These are phyloP conservation scores for Mortierella polycephala DNA, from an alignment of 371 early-diverging fungal genomes.

Conservation along the genomic window DNA sequence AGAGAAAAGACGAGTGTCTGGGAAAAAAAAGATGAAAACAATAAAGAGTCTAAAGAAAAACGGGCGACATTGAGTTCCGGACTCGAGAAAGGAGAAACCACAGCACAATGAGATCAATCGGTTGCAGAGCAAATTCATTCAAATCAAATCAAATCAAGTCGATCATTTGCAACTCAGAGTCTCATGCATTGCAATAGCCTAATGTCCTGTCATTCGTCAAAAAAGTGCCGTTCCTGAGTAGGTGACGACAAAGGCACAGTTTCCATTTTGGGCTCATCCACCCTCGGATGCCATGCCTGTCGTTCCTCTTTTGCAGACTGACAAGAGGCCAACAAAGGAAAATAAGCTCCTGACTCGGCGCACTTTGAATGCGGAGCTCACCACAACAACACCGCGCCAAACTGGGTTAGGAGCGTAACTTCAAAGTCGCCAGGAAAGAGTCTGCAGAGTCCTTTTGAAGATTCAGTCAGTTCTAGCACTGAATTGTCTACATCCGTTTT, in stretches of 20 bases:
- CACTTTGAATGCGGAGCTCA: slow-evolving; percentile 7
- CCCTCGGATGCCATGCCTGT: slow-evolving; percentile 1
- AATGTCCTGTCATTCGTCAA: too few relatives aligned
- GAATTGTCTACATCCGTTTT: too few relatives aligned
- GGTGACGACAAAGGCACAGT: not conserved
- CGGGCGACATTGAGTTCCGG: not conserved
- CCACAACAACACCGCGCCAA: too few relatives aligned
- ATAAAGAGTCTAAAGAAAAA: not conserved
- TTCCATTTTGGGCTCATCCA: slow-evolving; percentile 19
- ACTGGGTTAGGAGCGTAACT: too few relatives aligned
- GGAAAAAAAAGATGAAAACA: slow-evolving; percentile 1
- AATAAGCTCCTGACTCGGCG: not conserved
- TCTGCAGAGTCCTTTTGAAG: too few relatives aligned
- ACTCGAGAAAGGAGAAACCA: not conserved
- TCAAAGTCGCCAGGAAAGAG: too few relatives aligned
- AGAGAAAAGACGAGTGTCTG: not conserved
- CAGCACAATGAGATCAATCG: not conserved
- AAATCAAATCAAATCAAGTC: too few relatives aligned
- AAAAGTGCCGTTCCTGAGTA: not conserved
- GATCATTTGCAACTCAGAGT: too few relatives aligned
- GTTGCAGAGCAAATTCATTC: not conserved
- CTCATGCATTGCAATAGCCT: too few relatives aligned
- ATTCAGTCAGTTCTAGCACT: too few relatives aligned
- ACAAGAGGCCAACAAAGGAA: not conserved
- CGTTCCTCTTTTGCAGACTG: not conserved